Base-by-base conservation (phyloP, 2,329 filamentous ascomycete species). In the Aspergillus puulaauensis region DNA sequence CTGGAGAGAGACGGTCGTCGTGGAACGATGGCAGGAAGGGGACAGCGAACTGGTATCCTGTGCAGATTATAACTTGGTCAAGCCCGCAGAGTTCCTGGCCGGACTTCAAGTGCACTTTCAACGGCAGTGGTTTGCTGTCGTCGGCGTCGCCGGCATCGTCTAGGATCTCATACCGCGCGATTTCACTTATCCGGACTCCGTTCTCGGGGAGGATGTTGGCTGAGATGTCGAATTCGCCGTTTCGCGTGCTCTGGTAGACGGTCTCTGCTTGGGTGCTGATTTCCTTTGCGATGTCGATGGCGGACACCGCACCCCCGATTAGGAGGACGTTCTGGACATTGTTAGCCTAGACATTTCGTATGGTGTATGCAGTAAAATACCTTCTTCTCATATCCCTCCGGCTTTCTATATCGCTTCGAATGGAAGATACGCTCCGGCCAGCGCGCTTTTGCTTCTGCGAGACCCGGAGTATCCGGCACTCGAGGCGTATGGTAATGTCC, bases 41-140 rank as follows among this genome's bases (percentile, higher is more conserved):
- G 15, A 88, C 81, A 0, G 84, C 84, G 14, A 85, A 84, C 64
- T 88, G 83, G 65, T 91, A 91, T 0, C 89, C 88, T 0, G 88
- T 91, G 15, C 83, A 85, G 5, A 91, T 67, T 19, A 91, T 79
- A 0, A 91, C 79, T 15, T 77, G 74, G 64, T 91, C 81, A 37
- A 91, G 83, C 9, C 80, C 76, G 19, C 75, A 75, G 0, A 91
- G 65, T 1, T 72, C 73, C 0, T 73, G 64, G 0, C 86, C 86
- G 23, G 85, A 80, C 44, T 77, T 79, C 1, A 90, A 72, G 0
- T 79, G 74, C 1, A 86, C 72, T 0, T 70, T 78, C 0, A 82
- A 79, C 0, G 83, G 82, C 8, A 86, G 79, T 0, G 77, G 65
- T 0, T 73, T 69, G 0, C 72, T 63, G 1, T 65, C 58, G 6